Percentiles rank a stretch among this genome's conserved stretches.
Evolutionary conservation across 169 alveolate species (phyloP).

Genomic region (Plasmodium cynomolgi): DNA sequence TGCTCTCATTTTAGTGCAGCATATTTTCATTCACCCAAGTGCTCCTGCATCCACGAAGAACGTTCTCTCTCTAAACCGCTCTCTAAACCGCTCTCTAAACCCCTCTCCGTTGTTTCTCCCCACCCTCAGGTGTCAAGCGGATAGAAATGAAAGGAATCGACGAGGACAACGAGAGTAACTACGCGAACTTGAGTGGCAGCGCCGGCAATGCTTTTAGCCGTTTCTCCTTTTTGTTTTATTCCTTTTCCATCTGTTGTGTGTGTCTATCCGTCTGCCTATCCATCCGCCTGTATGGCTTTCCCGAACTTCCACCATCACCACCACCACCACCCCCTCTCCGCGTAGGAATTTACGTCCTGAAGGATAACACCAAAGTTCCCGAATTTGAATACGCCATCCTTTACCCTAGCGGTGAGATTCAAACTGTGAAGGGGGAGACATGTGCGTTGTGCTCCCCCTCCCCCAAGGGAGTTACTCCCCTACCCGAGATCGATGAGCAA

Average conservation of each 20-base stretch:
- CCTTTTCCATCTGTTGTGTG: not conserved
- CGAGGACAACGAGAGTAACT: slow-evolving; percentile 57
- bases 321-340: not conserved
- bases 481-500: not conserved
- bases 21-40: not conserved
- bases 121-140: slow-evolving; percentile 4
- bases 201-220: not conserved
- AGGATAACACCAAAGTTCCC: not conserved
- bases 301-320: too few relatives aligned
- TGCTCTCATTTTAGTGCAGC: not conserved
- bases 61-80: too few relatives aligned
- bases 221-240: not conserved
- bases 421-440: not conserved
- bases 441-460: not conserved
- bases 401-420: slow-evolving; percentile 32
- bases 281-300: not conserved
- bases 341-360: slow-evolving; percentile 21
- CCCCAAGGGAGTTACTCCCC: not conserved
- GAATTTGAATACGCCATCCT: slow-evolving; percentile 57
- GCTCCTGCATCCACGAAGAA: not conserved
- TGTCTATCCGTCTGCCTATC: not conserved
- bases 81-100: too few relatives aligned
- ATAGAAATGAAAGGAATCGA: slow-evolving; percentile 51
- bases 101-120: not conserved
- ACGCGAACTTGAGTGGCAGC: not conserved